Evolutionary conservation across 1,139 yeast species (phyloP).

Genomic region (Scheffersomyces titani): DNA sequence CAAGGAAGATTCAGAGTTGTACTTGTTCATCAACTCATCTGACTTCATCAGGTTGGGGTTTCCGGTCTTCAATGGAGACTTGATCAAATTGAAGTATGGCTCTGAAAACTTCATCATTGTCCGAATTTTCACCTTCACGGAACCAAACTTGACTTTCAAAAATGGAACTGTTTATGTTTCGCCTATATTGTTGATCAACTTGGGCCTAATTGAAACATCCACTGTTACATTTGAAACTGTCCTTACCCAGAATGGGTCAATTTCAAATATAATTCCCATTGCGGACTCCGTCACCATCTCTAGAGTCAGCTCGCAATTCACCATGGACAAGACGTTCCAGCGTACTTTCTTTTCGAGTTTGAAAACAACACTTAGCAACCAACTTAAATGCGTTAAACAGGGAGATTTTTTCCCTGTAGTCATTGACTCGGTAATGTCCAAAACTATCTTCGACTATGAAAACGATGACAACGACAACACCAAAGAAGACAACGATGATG

Average conservation of each 20-base stretch:
- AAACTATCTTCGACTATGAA: slow-evolving; percentile 49
- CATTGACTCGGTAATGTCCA: slow-evolving; percentile 70
- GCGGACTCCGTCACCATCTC: slow-evolving; percentile 54
- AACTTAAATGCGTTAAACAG: slow-evolving; percentile 55
- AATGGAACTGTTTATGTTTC: slow-evolving; percentile 53
- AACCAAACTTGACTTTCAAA: slow-evolving; percentile 53
- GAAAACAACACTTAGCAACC: slow-evolving; percentile 60
- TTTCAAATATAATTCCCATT: slow-evolving; percentile 19
- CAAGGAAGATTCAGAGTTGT: slow-evolving; percentile 44
- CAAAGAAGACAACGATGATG: slow-evolving; percentile 25
- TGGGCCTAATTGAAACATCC: slow-evolving; percentile 36
- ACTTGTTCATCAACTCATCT: slow-evolving; percentile 53
- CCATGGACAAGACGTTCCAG: slow-evolving; percentile 69
- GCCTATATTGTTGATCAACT: slow-evolving; percentile 62
- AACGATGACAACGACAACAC: slow-evolving; percentile 29
- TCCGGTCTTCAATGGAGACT: slow-evolving; percentile 67
- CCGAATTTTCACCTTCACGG: slow-evolving; percentile 60
- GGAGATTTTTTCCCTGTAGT: slow-evolving; percentile 78
- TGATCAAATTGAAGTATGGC: slow-evolving; percentile 41
- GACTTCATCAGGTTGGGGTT: slow-evolving; percentile 59
- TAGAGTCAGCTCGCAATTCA: slow-evolving; percentile 68
- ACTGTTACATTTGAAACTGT: slow-evolving; percentile 29
- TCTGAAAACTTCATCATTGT: slow-evolving; percentile 32
- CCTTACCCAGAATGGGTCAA: slow-evolving; percentile 4
- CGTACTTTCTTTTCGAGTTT: slow-evolving; percentile 64